Conservation (phyloP, 805 yeast species). For the Starmera caribaea region DNA sequence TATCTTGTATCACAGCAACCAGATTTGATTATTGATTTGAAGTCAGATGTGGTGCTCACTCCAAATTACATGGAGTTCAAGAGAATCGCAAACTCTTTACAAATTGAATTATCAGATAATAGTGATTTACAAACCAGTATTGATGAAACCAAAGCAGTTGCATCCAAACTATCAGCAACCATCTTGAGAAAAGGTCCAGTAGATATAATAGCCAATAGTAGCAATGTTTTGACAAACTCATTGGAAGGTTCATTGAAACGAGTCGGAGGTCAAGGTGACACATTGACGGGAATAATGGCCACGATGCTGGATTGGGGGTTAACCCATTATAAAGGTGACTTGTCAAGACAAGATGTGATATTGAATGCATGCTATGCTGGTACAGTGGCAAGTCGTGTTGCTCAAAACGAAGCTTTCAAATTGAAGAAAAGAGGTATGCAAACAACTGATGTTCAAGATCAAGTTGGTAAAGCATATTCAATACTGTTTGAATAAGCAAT, state of each 20-base stretch:
- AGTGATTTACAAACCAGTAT: not conserved
- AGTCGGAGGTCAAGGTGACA: constrained; percentile 97
- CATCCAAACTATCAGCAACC: constrained; percentile 42
- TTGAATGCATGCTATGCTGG: constrained; percentile 67
- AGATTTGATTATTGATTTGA: constrained; percentile 37
- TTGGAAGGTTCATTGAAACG: constrained; percentile 63
- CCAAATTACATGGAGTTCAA: constrained; percentile 85
- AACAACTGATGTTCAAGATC: constrained; percentile 69
- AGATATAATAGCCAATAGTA: constrained; percentile 55
- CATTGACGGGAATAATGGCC: constrained; percentile 78
- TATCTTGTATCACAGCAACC: constrained; percentile 55
- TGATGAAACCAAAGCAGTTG: constrained; percentile 28
- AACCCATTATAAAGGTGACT: constrained; percentile 40
- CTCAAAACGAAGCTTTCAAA: constrained; percentile 56
- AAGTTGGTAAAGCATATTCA: constrained; percentile 51
- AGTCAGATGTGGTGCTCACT: constrained; percentile 59
- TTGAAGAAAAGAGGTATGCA: constrained; percentile 71
- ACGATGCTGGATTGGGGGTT: constrained; percentile 74
- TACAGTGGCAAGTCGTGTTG: constrained; percentile 51
- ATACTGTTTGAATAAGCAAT: not conserved
- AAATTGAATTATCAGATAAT: constrained; percentile 15
- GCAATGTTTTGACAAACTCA: constrained; percentile 31
- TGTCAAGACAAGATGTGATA: constrained; percentile 21
- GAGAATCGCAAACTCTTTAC: constrained; percentile 47
- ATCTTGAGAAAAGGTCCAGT: constrained; percentile 64